A percentile compares a stretch with the other conserved stretches of the same genome.
Conservation (phyloP, 1,284 basidiomycete genomes). For the Ceratobasidium sp. region DNA sequence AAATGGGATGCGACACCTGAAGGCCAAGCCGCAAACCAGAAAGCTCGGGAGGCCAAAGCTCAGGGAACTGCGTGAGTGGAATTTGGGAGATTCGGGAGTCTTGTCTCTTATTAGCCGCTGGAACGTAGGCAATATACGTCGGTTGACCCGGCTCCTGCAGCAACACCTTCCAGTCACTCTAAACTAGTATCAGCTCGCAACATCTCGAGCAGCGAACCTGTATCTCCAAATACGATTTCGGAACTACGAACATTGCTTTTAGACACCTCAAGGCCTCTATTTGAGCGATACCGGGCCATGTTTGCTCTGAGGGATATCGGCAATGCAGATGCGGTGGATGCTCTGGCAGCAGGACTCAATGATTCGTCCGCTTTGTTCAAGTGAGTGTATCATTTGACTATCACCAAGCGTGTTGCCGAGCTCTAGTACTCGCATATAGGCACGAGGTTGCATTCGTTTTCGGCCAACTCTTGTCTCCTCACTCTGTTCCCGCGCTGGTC, state of each 20-base stretch:
- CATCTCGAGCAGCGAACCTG: slow-evolving; percentile 55
- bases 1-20: slow-evolving; percentile 82
- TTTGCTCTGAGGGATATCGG: slow-evolving; percentile 95
- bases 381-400: slow-evolving; percentile 58
- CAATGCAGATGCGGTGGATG: slow-evolving; percentile 80
- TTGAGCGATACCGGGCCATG: slow-evolving; percentile 98
- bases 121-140: slow-evolving; percentile 76
- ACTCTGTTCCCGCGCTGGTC: slow-evolving; percentile 88
- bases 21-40: slow-evolving; percentile 50
- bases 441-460: slow-evolving; percentile 99
- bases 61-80: slow-evolving; percentile 35
- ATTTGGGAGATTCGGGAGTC: neutral
- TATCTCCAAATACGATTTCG: slow-evolving; percentile 62
- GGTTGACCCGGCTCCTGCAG: slow-evolving; percentile 92
- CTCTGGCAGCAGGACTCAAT: slow-evolving; percentile 88
- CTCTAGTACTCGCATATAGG: slow-evolving; percentile 56
- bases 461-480: slow-evolving; percentile 90
- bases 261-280: slow-evolving; percentile 77
- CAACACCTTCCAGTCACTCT: slow-evolving; percentile 52
- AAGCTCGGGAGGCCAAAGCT: slow-evolving; percentile 43
- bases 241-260: slow-evolving; percentile 73
- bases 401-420: neutral
- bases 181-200: slow-evolving; percentile 53
- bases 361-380: slow-evolving; percentile 93
- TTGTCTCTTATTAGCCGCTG: neutral